Evolutionary conservation across 2,329 filamentous ascomycete species (phyloP).

Genomic region (Lachnellula willkommii): DNA sequence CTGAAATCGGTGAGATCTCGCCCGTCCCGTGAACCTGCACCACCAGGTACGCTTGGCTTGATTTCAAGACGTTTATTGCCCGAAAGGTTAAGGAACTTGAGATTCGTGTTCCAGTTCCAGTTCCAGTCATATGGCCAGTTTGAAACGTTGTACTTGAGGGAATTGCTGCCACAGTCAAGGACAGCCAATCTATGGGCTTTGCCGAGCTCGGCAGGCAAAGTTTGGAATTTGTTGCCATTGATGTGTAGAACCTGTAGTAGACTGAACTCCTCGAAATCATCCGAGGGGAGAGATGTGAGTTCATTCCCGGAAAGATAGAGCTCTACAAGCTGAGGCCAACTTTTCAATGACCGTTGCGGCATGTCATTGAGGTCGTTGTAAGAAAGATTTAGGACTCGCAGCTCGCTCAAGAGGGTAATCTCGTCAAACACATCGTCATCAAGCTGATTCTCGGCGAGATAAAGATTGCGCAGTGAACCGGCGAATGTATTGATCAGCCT

Average conservation of each 20-base stretch:
- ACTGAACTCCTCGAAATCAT: conserved; percentile 87
- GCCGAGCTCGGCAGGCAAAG: conserved; percentile 88
- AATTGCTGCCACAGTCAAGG: conserved; percentile 91
- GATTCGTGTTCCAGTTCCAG: conserved; percentile 95
- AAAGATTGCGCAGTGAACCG: conserved; percentile 75
- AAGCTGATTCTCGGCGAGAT: conserved; percentile 87
- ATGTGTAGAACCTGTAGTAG: conserved; percentile 86
- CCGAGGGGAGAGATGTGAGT: conserved; percentile 81
- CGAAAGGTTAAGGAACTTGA: conserved; percentile 92
- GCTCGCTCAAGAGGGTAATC: conserved; percentile 71
- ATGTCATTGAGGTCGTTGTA: conserved; percentile 95
- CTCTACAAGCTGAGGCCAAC: conserved; percentile 85
- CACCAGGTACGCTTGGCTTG: conserved; percentile 65
- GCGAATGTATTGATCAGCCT: conserved; percentile 82
- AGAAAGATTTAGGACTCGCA: conserved; percentile 85
- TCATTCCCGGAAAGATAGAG: conserved; percentile 95
- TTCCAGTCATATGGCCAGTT: conserved; percentile 99
- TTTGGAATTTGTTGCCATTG: conserved; percentile 97
- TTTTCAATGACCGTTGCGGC: conserved; percentile 78
- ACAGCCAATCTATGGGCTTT: conserved; percentile 89
- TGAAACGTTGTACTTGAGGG: conserved; percentile 95
- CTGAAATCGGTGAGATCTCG: conserved; percentile 84
- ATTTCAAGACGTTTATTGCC: conserved; percentile 97
- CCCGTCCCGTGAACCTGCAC: conserved; percentile 61
- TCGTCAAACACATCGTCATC: conserved; percentile 96